These are phyloP conservation scores for Fraxinus sp. DNA, from an alignment of 305 asterid species.

Conservation along the genomic window DNA sequence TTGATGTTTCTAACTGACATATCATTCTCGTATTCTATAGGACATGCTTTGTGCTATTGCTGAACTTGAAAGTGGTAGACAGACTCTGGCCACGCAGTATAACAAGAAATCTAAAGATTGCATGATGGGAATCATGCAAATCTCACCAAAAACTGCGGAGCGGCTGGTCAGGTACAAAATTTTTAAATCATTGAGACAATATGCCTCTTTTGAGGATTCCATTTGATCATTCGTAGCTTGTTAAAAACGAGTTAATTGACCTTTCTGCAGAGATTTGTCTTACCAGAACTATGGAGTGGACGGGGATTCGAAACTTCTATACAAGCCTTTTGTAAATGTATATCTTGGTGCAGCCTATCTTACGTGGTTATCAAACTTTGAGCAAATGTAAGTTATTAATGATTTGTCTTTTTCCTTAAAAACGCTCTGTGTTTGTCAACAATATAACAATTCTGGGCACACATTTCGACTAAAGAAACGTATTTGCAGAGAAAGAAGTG, in stretches of 20 bases:
- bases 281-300: conserved; percentile 49
- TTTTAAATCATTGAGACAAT: background rate
- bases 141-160: conserved; percentile 67
- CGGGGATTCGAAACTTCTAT: conserved; percentile 45
- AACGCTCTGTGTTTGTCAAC: background rate
- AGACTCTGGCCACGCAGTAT: conserved; percentile 60
- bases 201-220: background rate
- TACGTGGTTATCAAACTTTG: conserved; percentile 72
- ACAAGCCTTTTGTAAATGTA: conserved; percentile 70
- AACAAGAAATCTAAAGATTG: conserved; percentile 63
- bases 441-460: background rate
- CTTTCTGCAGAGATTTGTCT: conserved; percentile 70
- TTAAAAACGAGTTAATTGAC: conserved; percentile 17
- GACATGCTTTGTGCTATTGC: conserved; percentile 94
- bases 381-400: conserved; percentile 49
- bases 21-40: conserved; percentile 36
- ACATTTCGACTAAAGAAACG: conserved; percentile 3
- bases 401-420: background rate
- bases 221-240: conserved; percentile 8
- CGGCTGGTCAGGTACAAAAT: conserved; percentile 64
- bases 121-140: conserved; percentile 74
- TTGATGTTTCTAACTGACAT: background rate
- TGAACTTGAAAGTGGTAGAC: conserved; percentile 82
- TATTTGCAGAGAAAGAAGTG: conserved; percentile 74
- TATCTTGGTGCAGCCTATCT: conserved; percentile 91